A percentile compares a stretch with the other conserved stretches of the same genome.
These are phyloP conservation scores for Penicillium occitanis DNA, from an alignment of 2,329 filamentous ascomycete genomes.

Conservation along the genomic window DNA sequence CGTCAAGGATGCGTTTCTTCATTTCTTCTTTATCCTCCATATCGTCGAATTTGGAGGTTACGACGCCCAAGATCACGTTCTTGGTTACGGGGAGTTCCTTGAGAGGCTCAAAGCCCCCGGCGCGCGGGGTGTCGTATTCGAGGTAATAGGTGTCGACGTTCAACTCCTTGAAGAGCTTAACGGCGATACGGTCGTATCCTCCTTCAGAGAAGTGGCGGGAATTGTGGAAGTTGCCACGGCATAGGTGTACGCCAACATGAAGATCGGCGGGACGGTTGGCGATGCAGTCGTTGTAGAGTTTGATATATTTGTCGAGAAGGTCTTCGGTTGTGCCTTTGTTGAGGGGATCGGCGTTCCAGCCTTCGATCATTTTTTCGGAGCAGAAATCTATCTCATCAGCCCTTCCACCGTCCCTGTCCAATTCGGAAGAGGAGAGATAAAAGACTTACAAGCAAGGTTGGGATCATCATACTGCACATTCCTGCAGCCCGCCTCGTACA, in stretches of 20 bases:
- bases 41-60: constrained; percentile 62
- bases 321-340: constrained; percentile 69
- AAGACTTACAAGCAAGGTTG: constrained; percentile 61
- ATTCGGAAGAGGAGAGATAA: not conserved
- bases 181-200: constrained; percentile 65
- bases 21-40: constrained; percentile 65
- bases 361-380: constrained; percentile 67
- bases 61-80: constrained; percentile 63
- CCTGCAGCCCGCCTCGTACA: constrained; percentile 62
- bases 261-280: constrained; percentile 64
- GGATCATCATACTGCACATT: constrained; percentile 70
- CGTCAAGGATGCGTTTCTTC: constrained; percentile 59
- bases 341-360: constrained; percentile 66
- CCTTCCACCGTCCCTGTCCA: too few species aligned
- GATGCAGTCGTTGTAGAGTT: constrained; percentile 72
- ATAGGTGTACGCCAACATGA: constrained; percentile 75
- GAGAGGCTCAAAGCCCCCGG: constrained; percentile 66
- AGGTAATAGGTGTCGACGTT: constrained; percentile 68
- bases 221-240: constrained; percentile 65
- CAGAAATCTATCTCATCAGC: constrained; percentile 62
- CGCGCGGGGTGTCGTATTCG: constrained; percentile 65
- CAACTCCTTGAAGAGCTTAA: constrained; percentile 64
- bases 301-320: constrained; percentile 72
- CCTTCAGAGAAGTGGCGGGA: constrained; percentile 66
- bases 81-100: constrained; percentile 61